phyloP scores from a whole-genome alignment of 257 asterid genomes.

The Linaria vulgaris region DNA sequence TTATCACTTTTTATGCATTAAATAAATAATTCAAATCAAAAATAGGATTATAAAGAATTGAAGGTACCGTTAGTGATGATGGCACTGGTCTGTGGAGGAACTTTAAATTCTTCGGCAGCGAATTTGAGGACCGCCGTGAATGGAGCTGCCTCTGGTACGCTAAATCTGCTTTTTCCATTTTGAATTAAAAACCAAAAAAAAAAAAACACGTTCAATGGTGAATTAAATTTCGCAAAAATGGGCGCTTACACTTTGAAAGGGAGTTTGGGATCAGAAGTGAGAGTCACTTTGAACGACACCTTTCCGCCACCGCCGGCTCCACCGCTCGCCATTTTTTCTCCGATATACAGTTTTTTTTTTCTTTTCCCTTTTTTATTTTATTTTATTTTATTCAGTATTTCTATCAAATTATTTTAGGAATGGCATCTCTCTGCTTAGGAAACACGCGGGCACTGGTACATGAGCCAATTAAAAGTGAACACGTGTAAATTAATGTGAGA shows the following conservation, averaged over 20 bases:
- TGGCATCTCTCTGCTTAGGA: slow-evolving; percentile 27
- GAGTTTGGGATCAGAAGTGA: slow-evolving; percentile 93
- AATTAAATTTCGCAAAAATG: background rate
- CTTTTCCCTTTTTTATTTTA: background rate
- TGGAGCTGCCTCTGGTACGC: slow-evolving; percentile 97
- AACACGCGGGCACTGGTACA: slow-evolving; percentile 26
- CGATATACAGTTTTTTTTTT: too few relatives aligned
- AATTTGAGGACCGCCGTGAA: slow-evolving; percentile 91
- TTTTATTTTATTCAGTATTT: background rate
- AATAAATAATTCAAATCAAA: background rate
- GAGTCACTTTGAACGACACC: slow-evolving; percentile 89
- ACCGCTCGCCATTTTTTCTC: slow-evolving; percentile 60
- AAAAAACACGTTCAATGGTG: background rate
- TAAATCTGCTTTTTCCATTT: slow-evolving; percentile 50
- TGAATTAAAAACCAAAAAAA: slow-evolving; percentile 1
- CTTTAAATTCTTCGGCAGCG: slow-evolving; percentile 96
- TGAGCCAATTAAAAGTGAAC: too few relatives aligned
- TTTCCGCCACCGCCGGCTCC: slow-evolving; percentile 93
- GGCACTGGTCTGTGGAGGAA: slow-evolving; percentile 94
- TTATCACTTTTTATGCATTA: too few relatives aligned
- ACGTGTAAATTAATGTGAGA: too few relatives aligned
- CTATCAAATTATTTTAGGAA: background rate
- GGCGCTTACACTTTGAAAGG: slow-evolving; percentile 95
- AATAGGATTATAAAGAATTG: background rate
- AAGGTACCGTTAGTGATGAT: slow-evolving; percentile 82